Conservation (phyloP, 2,329 filamentous ascomycete species). For the Aureobasidium lini region DNA sequence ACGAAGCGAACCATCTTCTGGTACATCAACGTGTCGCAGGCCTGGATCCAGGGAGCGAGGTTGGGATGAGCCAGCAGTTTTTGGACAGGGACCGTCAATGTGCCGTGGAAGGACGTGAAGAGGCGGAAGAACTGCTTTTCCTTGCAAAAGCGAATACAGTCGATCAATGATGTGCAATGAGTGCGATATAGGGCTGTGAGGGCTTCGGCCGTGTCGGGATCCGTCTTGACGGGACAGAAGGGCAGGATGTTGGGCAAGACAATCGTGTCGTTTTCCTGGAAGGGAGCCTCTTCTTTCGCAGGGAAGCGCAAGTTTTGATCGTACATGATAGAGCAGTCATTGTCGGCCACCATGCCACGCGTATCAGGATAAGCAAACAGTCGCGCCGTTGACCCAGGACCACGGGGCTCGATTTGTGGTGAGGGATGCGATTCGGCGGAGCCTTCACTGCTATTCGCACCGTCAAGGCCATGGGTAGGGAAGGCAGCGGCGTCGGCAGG, state of each 20-base stretch:
- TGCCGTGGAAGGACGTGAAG: conserved; percentile 91
- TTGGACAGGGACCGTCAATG: conserved; percentile 91
- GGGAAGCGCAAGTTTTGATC: conserved; percentile 58
- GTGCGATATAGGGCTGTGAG: conserved; percentile 83
- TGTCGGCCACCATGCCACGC: conserved; percentile 32
- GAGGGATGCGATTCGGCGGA: conserved; percentile 24
- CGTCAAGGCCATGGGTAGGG: conserved; percentile 27
- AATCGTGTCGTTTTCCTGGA: conserved; percentile 61
- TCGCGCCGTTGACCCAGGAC: conserved; percentile 36
- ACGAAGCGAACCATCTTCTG: conserved; percentile 95
- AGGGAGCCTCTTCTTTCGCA: conserved; percentile 47
- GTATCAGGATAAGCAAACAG: conserved; percentile 41
- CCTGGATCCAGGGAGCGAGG: conserved; percentile 85
- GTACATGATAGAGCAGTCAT: conserved; percentile 45
- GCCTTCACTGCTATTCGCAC: conserved; percentile 8
- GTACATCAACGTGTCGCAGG: conserved; percentile 92
- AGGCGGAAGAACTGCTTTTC: conserved; percentile 95
- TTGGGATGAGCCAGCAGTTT: conserved; percentile 78
- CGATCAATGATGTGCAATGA: conserved; percentile 89
- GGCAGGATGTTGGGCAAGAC: conserved; percentile 77
- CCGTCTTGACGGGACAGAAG: conserved; percentile 74
- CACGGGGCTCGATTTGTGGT: conserved; percentile 24
- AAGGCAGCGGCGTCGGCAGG: conserved; percentile 43
- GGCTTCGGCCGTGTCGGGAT: conserved; percentile 78
- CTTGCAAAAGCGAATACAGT: conserved; percentile 92